Evolutionary conservation across 1,284 basidiomycete genomes (phyloP), one percentile per base, ranked within the genome.

Genomic region (Volvariella surrecta): DNA sequence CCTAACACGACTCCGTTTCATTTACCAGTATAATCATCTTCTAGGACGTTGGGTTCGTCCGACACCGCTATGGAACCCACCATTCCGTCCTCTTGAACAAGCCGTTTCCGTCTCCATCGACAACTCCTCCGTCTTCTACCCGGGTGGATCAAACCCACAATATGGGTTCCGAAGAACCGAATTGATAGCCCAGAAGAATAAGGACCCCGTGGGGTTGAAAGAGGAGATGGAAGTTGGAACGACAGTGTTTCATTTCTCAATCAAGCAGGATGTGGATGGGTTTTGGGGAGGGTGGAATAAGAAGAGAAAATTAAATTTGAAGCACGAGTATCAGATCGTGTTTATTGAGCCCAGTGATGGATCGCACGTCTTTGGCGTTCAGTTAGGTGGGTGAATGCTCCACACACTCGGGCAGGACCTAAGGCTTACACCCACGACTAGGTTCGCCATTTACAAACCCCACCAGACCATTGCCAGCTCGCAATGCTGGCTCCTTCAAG

Each of bases 281-380:
- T 11, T n/a, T n/a, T 28, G 24, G 24, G 24, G 6, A 6, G 24
- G 24, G 24, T n/a, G n/a, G n/a, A n/a, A n/a, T n/a, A n/a, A 28
- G 24, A 28, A 11, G 24, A 56, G 44, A 10, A 69, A 69, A 8
- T 54, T 80, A 51, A 77, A 78, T 50, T 66, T 65, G 45, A 66
- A 52, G 10, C 76, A 80, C 48, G 78, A 81, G 54, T 78, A 80
- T 50, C 76, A 79, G 52, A 62, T 74, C 43, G 73, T 79, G n/a
- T 79, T 73, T 54, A 74, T 79, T 45, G 76, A 80, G 55, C 72
- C 75, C 2, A 64, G 54, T 41, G 76, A 80, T 50, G 74, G 75
- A 2, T 63, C 68, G 4, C 74, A 76, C 56, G 65, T 79, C 15
- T 80, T 80, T 52, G 74, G 65, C 2, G 58, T 78, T 31, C 72